Conservation (phyloP, 2,329 filamentous ascomycete species). For the Endocalyx cinctus region DNA sequence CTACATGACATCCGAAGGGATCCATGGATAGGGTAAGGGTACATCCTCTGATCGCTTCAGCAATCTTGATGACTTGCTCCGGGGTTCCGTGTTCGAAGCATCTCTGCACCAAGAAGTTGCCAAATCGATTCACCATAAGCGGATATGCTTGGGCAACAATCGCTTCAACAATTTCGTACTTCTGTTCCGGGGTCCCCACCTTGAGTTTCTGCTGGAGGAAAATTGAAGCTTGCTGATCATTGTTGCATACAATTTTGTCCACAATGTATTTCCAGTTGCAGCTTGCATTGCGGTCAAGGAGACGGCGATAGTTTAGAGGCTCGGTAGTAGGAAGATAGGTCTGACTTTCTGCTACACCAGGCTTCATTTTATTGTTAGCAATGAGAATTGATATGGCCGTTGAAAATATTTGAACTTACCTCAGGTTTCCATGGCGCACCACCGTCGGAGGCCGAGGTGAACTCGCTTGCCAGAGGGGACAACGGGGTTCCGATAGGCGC, state of each 20-base stretch:
- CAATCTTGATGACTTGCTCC: conserved; percentile 92
- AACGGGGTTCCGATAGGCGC: conserved; percentile 50
- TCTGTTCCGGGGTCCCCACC: conserved; percentile 89
- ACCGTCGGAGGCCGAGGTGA: conserved; percentile 49
- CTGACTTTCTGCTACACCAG: conserved; percentile 51
- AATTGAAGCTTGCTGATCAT: conserved; percentile 98
- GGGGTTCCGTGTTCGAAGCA: conserved; percentile 98
- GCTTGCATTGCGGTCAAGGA: conserved; percentile 91
- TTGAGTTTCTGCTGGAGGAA: conserved; percentile 99
- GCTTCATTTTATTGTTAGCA: conserved; percentile 31
- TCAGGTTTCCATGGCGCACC: conserved; percentile 51
- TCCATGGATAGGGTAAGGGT: conserved; percentile 96
- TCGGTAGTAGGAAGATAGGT: conserved; percentile 85
- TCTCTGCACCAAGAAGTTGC: conserved; percentile 96
- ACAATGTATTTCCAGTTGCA: conserved; percentile 99
- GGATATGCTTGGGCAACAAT: conserved; percentile 94
- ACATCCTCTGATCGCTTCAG: conserved; percentile 88
- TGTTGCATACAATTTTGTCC: conserved; percentile 98
- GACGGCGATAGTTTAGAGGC: conserved; percentile 90
- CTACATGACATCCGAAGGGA: conserved; percentile 94
- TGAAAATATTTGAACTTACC: conserved; percentile 32
- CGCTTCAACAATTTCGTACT: conserved; percentile 93
- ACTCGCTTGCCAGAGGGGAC: conserved; percentile 71
- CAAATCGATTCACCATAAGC: conserved; percentile 97
- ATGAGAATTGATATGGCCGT: conserved; percentile 6